Evolutionary conservation across 495 filamentous ascomycete species (phyloP).

Genomic region (Penicillium desertorum): DNA sequence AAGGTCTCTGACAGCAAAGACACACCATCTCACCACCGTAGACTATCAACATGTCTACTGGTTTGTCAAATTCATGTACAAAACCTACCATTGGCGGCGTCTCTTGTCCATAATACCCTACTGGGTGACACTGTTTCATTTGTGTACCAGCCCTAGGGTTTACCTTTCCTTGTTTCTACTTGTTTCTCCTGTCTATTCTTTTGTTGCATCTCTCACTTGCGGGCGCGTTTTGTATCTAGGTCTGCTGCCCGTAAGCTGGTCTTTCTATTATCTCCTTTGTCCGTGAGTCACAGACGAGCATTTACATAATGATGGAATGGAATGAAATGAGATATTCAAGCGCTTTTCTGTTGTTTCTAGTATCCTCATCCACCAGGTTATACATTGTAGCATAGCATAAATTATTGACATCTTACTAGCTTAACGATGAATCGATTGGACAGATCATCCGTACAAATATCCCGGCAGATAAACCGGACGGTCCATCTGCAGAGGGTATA

Average conservation of each 20-base stretch:
- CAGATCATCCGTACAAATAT: background rate
- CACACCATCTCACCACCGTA: background rate
- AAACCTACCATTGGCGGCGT: slow-evolving; percentile 22
- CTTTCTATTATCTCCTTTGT: slow-evolving; percentile 8
- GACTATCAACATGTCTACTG: slow-evolving; percentile 2
- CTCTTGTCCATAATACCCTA: slow-evolving; percentile 10
- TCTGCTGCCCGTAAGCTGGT: background rate
- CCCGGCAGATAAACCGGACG: background rate
- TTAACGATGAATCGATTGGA: background rate
- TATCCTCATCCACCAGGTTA: background rate
- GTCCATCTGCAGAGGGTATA: background rate
- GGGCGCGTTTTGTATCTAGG: slow-evolving; percentile 4
- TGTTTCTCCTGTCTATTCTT: background rate
- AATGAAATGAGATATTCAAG: slow-evolving; percentile 10
- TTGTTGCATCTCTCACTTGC: background rate
- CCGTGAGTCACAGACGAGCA: slow-evolving; percentile 2
- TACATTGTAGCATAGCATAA: background rate
- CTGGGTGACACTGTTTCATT: slow-evolving; percentile 5
- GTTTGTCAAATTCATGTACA: slow-evolving; percentile 22
- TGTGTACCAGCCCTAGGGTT: background rate
- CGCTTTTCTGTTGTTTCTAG: no score
- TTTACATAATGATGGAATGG: slow-evolving; percentile 13
- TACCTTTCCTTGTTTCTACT: background rate
- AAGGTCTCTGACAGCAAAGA: background rate
- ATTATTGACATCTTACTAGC: background rate